Evolutionary conservation across 768 basidiomycete genomes (phyloP), one percentile per base, ranked within the genome.

Genomic region (Suillus variegatus): DNA sequence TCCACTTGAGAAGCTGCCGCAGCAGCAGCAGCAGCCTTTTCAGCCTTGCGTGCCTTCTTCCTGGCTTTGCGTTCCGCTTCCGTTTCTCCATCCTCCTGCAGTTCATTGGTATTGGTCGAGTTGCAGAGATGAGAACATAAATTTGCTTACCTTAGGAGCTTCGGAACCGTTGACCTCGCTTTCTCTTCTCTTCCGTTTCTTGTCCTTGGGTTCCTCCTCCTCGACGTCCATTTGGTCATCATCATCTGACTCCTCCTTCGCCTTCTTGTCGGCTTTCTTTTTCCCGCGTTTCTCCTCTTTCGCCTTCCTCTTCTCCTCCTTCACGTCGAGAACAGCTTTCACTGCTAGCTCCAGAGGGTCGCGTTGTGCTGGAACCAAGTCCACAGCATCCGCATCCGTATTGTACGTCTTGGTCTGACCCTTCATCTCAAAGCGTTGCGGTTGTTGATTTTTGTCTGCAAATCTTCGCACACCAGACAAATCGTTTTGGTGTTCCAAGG

Each of bases 331-430:
- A 47, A 87, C 93, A 40, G 83, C 89, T 78, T 89, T 84, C 28
- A 94, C 80, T 3, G 94, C 95, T 28, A 82, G 77, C 70, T 92
- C 87, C 76, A 90, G 80, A n/a, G 94, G 88, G 60, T 90, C 88
- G 60, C 89, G 86, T 77, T 96, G 95, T 40, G 97, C 93, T 46
- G 95, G 85, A 56, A 98, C 85, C 66, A 98, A 82, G 72, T 89
- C 87, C 60, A 93, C 86, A 35, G 86, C 86, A 76, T 99, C 97
- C 43, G 93, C 92, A 38, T 88, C 86, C 25, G 87, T 83, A 76
- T 98, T 97, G 78, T 99, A 99, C 51, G 86, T 88, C 75, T 87
- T 88, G 54, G 89, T 85, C 69, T 89, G 90, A 51, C 93, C 90
- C 52, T 74, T 82, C 88, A 93, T 90, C 78, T 92, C 88, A 80